Evolutionary conservation across 352 stramenopile species (phyloP), one percentile per base, ranked within the genome.

Genomic region (Phytophthora pini): DNA sequence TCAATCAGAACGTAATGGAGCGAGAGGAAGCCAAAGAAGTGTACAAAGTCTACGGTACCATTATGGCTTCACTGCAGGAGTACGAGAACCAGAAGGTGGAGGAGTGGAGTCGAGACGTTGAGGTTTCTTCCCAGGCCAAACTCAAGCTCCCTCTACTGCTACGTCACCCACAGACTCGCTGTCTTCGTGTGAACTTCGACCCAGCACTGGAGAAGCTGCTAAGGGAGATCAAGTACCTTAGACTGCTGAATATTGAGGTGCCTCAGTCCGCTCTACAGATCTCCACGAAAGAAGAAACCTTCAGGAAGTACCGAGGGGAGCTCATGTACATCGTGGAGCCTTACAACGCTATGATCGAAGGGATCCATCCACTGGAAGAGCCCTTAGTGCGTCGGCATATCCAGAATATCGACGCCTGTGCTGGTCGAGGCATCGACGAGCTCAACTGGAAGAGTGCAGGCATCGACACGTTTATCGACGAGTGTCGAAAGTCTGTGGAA

Each of bases 11-110:
- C 61, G 97, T 99, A 40, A 97, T 99, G 79, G 96, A 99, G 44
- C 94, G 97, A 4, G 97, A 99, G 68, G 97, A 99, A 77, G 95
- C 97, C 24, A 99, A 99, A 62, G 97, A 99, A 65, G 96, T 99
- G n/a, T 93, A 96, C 67, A 99, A 99, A 72, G 90, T 99, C 0
- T 98, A 99, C 59, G 86, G 83, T 10, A 98, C 92, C 17, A 97
- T 99, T 61, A 94, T 99, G 61, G 90, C 95, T 22, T 98, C 92
- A n/a, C 73, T 99, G 36, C 80, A 98, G 54, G 97, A 99, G 68
- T 99, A 98, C 60, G 97, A 99, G 70, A 97, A 92, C 55, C 93
- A 98, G 61, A 98, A 99, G 61, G 96, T 98, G 6, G 90, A 98
- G 61, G 93, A 99, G 61, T 99, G 97, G 97, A 96, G 94, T 54